Percentiles rank a stretch among this genome's conserved stretches.
Conservation (phyloP, 2,329 filamentous ascomycete species). For the Rosellinia necatrix region DNA sequence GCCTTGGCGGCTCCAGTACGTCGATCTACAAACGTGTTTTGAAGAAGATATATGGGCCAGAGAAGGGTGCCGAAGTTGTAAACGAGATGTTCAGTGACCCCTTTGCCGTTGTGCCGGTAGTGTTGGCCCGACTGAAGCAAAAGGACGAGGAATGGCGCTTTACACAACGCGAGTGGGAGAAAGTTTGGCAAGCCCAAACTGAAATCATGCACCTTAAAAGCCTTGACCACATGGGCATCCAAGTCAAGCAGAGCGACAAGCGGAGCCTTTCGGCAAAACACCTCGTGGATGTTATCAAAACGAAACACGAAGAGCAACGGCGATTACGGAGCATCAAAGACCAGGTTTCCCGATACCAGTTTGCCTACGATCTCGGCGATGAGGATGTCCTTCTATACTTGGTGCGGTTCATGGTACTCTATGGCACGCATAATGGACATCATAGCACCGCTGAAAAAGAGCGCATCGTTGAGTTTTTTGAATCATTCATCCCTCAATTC, state of each 20-base stretch:
- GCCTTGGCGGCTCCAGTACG: slow-evolving; percentile 89
- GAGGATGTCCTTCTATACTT: slow-evolving; percentile 68
- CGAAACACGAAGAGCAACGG: slow-evolving; percentile 88
- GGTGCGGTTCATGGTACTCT: slow-evolving; percentile 66
- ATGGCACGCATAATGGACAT: slow-evolving; percentile 69
- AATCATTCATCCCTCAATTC: slow-evolving; percentile 75
- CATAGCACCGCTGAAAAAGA: slow-evolving; percentile 75
- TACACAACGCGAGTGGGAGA: slow-evolving; percentile 96
- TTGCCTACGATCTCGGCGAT: slow-evolving; percentile 74
- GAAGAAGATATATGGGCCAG: slow-evolving; percentile 93
- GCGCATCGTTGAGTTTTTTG: slow-evolving; percentile 75
- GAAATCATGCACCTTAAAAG: slow-evolving; percentile 95
- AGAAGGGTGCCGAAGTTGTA: slow-evolving; percentile 83
- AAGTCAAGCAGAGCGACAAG: slow-evolving; percentile 88
- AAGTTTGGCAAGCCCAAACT: slow-evolving; percentile 96
- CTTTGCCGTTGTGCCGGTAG: slow-evolving; percentile 83
- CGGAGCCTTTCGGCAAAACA: slow-evolving; percentile 88
- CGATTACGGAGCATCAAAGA: slow-evolving; percentile 68
- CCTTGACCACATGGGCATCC: slow-evolving; percentile 93
- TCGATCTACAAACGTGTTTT: slow-evolving; percentile 97
- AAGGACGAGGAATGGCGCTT: slow-evolving; percentile 98
- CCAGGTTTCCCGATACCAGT: slow-evolving; percentile 71
- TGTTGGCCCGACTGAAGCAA: slow-evolving; percentile 88
- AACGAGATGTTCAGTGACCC: slow-evolving; percentile 84
- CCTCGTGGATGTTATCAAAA: slow-evolving; percentile 87